phyloP scores from a whole-genome alignment of 2,329 filamentous ascomycete species.

The Eurotiales sp. region DNA sequence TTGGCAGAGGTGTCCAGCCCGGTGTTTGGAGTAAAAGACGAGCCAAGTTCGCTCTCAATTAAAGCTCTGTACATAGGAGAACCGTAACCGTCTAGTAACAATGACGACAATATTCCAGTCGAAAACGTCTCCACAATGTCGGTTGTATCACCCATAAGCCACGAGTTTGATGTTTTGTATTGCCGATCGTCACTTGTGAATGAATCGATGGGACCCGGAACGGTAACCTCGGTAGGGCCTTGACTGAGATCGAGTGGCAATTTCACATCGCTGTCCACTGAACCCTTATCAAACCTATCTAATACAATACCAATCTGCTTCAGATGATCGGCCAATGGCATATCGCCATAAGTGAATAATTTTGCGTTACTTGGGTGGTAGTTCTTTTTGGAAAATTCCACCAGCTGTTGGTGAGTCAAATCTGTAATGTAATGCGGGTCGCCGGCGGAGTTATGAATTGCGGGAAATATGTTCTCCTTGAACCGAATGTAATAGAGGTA shows the following conservation, averaged over 20 bases:
- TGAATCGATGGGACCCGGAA: constrained; percentile 80
- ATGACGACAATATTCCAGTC: constrained; percentile 71
- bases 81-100: constrained; percentile 91
- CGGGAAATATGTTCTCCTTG: constrained; percentile 89
- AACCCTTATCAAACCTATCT: constrained; percentile 66
- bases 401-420: constrained; percentile 84
- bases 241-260: constrained; percentile 66
- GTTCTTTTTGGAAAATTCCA: constrained; percentile 82
- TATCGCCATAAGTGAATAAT: constrained; percentile 90
- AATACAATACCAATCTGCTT: constrained; percentile 73
- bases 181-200: constrained; percentile 82
- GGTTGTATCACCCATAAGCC: constrained; percentile 79
- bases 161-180: constrained; percentile 89
- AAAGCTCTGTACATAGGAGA: constrained; percentile 87
- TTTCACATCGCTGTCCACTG: constrained; percentile 69
- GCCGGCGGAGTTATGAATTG: constrained; percentile 93
- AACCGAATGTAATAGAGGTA: constrained; percentile 96
- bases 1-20: constrained; percentile 80
- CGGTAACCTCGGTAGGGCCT: constrained; percentile 65
- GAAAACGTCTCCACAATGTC: constrained; percentile 88
- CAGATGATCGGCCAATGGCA: constrained; percentile 78
- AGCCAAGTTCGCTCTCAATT: constrained; percentile 84
- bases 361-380: constrained; percentile 98
- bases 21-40: constrained; percentile 91
- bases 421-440: constrained; percentile 96